Percentiles rank a stretch among this genome's conserved stretches.
phyloP scores from a whole-genome alignment of 2,329 filamentous ascomycete species.

The Xylariaceae sp. region DNA sequence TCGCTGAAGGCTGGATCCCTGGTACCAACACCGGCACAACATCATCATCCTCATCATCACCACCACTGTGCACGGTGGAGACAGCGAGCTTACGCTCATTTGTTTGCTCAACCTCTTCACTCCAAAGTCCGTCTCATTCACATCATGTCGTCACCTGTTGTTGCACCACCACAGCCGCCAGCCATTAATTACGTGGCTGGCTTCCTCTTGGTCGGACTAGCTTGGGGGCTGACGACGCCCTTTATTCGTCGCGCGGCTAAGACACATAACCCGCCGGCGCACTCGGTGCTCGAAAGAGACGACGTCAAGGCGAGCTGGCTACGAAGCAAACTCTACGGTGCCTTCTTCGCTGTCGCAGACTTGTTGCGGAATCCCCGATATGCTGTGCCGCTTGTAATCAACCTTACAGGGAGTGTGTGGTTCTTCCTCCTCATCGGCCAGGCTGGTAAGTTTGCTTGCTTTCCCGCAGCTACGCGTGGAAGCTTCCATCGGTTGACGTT shows the following conservation, averaged over 20 bases:
- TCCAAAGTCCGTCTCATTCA: not conserved
- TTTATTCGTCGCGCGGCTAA: constrained; percentile 86
- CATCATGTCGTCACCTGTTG: constrained; percentile 23
- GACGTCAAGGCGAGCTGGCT: constrained; percentile 54
- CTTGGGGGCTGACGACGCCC: constrained; percentile 87
- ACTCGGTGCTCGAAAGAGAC: constrained; percentile 48
- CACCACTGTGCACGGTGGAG: not conserved
- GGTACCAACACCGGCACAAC: no score
- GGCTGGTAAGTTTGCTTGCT: constrained; percentile 61
- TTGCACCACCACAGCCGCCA: constrained; percentile 37
- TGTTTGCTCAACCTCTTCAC: not conserved
- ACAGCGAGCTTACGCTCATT: not conserved
- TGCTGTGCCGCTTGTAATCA: constrained; percentile 76
- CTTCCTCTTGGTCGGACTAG: constrained; percentile 84
- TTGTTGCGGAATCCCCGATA: constrained; percentile 77
- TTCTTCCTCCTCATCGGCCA: constrained; percentile 92
- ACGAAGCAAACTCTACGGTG: constrained; percentile 55
- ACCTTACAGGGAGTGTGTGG: constrained; percentile 91
- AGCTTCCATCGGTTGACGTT: constrained; percentile 1
- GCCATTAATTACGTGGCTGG: constrained; percentile 78
- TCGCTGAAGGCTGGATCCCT: no score
- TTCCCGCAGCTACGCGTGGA: not conserved
- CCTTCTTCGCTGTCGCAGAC: constrained; percentile 71
- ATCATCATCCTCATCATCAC: not conserved
- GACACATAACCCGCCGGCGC: constrained; percentile 60